Evolutionary conservation across 768 basidiomycete species (phyloP).

Genomic region (Infundibulicybe gibba): DNA sequence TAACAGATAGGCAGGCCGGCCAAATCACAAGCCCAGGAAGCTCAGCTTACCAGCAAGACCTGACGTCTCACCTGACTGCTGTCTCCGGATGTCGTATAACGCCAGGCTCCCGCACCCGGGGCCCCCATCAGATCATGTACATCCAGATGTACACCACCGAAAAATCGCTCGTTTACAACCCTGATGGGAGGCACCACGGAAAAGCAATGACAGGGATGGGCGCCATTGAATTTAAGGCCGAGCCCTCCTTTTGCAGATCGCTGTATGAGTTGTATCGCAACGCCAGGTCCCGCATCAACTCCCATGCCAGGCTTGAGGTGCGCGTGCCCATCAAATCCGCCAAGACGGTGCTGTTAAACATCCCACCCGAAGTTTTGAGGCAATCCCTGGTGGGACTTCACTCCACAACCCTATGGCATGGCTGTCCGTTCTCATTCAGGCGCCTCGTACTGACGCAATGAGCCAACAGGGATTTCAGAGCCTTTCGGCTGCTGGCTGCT

Average conservation of each 20-base stretch:
- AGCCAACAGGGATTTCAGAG: slow-evolving; percentile 14
- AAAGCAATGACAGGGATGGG: slow-evolving; percentile 15
- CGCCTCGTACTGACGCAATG: not conserved
- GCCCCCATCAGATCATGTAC: slow-evolving; percentile 13
- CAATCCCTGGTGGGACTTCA: slow-evolving; percentile 9
- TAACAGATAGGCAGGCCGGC: slow-evolving; percentile 10
- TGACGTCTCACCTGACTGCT: slow-evolving; percentile 20
- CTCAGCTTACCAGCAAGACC: slow-evolving; percentile 18
- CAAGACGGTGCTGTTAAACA: slow-evolving; percentile 1
- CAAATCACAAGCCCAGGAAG: slow-evolving; percentile 17
- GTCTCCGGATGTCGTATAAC: slow-evolving; percentile 26
- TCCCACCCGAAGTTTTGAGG: not conserved
- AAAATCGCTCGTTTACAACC: slow-evolving; percentile 22
- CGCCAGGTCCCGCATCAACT: slow-evolving; percentile 8
- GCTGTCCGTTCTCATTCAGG: not conserved
- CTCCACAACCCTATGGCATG: slow-evolving; percentile 13
- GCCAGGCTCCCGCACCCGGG: slow-evolving; percentile 13
- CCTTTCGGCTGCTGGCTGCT: slow-evolving; percentile 13
- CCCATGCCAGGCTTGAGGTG: slow-evolving; percentile 23
- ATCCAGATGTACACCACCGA: slow-evolving; percentile 30
- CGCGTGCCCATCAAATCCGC: slow-evolving; percentile 16
- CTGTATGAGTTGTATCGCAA: slow-evolving; percentile 17
- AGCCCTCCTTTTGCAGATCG: slow-evolving; percentile 1
- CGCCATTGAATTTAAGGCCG: slow-evolving; percentile 8
- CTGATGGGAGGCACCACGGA: slow-evolving; percentile 11